Evolutionary conservation across 805 yeast species (phyloP).

Genomic region (Hanseniaspora valbyensis): DNA sequence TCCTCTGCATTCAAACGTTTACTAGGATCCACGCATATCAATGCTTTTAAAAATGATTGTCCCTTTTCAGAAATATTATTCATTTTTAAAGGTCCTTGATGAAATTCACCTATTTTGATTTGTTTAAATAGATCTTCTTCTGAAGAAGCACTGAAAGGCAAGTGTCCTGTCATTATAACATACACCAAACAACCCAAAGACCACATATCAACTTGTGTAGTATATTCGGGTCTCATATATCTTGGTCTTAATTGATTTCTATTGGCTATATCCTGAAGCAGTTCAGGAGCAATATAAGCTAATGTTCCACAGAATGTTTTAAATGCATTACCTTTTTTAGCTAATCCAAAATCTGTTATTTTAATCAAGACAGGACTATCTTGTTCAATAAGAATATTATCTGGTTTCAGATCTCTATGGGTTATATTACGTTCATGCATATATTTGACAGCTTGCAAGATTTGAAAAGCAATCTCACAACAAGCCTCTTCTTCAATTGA

Average conservation of each 20-base stretch:
- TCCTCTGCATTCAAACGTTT: conserved; percentile 60
- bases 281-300: conserved; percentile 96
- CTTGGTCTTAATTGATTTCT: conserved; percentile 17
- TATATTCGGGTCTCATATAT: conserved; percentile 37
- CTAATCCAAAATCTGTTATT: conserved; percentile 92
- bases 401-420: conserved; percentile 96
- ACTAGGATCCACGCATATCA: conserved; percentile 68
- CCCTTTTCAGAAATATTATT: conserved; percentile 59
- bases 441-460: conserved; percentile 70
- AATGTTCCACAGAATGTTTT: conserved; percentile 96
- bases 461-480: conserved; percentile 74
- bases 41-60: conserved; percentile 53
- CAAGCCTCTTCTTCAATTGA: conserved; percentile 85
- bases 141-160: conserved; percentile 89
- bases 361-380: conserved; percentile 88
- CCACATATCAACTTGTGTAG: conserved; percentile 94
- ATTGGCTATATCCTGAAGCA: conserved; percentile 32
- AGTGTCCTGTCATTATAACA: conserved; percentile 82
- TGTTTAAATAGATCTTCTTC: conserved; percentile 74
- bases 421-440: conserved; percentile 85
- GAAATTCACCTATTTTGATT: conserved; percentile 68
- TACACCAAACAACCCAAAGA: conserved; percentile 89
- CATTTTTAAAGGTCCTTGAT: conserved; percentile 60
- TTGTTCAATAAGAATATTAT: conserved; percentile 78
- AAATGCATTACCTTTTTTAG: conserved; percentile 79